Evolutionary conservation across 2,329 filamentous ascomycete species (phyloP).

Genomic region (Gyromitra esculenta): DNA sequence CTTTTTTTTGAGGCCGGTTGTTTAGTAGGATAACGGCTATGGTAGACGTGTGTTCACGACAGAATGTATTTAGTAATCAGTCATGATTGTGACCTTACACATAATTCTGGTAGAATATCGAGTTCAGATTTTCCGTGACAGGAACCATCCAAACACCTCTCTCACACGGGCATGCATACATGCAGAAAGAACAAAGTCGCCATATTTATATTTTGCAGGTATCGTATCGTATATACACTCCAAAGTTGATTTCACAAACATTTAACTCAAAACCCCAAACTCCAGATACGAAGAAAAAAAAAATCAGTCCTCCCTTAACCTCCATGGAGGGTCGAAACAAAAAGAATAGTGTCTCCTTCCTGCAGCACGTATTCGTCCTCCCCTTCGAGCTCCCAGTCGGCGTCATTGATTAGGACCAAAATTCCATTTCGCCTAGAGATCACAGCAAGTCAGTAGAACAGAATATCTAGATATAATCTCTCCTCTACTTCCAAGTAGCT

Average conservation of each 20-base stretch:
- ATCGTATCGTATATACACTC: neutral
- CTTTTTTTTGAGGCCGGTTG: too few species aligned
- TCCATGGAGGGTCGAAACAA: conserved; percentile 95
- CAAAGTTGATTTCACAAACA: neutral
- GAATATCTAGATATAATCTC: neutral
- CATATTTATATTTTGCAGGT: neutral
- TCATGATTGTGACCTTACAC: too few species aligned
- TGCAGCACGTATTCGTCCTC: conserved; percentile 90
- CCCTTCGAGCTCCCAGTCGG: conserved; percentile 97
- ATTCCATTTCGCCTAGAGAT: conserved; percentile 84
- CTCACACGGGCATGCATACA: neutral
- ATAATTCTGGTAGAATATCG: too few species aligned
- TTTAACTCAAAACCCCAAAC: neutral
- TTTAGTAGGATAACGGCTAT: too few species aligned
- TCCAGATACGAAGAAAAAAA: neutral
- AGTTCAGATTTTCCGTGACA: neutral
- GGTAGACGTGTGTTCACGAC: too few species aligned
- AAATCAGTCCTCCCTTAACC: conserved; percentile 67
- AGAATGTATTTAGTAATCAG: too few species aligned
- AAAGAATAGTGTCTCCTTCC: conserved; percentile 84
- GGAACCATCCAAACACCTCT: too few species aligned
- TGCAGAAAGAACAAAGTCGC: neutral
- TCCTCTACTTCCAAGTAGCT: neutral
- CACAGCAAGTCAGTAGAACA: neutral
- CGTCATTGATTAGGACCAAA: conserved; percentile 94